Evolutionary conservation across 176 grass and related monocot genomes (phyloP).

Genomic region (Ensete glaucum): DNA sequence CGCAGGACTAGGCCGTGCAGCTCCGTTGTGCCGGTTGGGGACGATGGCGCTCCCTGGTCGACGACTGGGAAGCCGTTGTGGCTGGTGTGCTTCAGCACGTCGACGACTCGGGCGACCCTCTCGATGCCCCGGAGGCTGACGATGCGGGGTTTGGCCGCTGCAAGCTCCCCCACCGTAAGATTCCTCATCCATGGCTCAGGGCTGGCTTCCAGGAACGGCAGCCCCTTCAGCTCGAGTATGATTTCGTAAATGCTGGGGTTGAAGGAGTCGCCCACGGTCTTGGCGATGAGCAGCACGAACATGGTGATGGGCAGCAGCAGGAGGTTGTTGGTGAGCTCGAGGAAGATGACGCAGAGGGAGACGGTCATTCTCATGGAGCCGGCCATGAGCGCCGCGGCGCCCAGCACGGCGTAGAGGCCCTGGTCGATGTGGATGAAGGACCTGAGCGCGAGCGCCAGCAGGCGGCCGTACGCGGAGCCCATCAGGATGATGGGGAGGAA

Average conservation of each 20-base stretch:
- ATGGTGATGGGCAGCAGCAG: constrained; percentile 81
- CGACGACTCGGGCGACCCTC: constrained; percentile 48
- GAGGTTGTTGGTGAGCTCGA: constrained; percentile 94
- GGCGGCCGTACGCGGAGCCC: constrained; percentile 86
- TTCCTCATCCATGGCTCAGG: constrained; percentile 94
- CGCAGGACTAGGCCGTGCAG: constrained; percentile 74
- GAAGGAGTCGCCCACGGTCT: constrained; percentile 67
- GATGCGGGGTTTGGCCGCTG: constrained; percentile 40
- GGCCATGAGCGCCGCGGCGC: constrained; percentile 81
- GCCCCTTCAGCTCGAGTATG: constrained; percentile 84
- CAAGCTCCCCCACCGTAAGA: constrained; percentile 66
- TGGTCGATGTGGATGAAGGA: constrained; percentile 47
- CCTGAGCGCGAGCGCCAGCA: constrained; percentile 33
- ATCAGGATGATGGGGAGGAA: constrained; percentile 99
- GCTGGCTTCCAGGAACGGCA: constrained; percentile 75
- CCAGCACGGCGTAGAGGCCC: constrained; percentile 82
- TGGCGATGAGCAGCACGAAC: constrained; percentile 94
- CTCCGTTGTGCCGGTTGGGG: constrained; percentile 31
- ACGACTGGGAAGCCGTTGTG: constrained; percentile 90
- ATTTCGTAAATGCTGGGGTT: constrained; percentile 99
- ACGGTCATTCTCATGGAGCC: constrained; percentile 96
- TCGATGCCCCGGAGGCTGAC: constrained; percentile 52
- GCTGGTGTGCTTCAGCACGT: constrained; percentile 33
- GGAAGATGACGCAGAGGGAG: constrained; percentile 90
- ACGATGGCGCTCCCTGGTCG: constrained; percentile 22